phyloP scores from a whole-genome alignment of 805 yeast species.

The Kuraishia ogatae region DNA sequence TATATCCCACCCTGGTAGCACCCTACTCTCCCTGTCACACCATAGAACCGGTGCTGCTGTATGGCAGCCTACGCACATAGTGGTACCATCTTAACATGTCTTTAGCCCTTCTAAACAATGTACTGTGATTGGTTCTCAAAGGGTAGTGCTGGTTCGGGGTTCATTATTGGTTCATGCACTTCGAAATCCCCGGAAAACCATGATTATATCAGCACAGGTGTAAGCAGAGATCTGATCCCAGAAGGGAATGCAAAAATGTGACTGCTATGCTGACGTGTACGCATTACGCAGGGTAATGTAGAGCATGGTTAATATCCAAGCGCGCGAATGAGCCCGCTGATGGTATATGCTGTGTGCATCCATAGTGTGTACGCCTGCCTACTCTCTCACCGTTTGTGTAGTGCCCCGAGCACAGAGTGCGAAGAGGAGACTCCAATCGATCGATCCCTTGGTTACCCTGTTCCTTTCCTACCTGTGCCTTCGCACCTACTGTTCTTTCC shows the following conservation, averaged over 20 bases:
- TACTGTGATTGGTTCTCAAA: neutral
- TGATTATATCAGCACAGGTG: neutral
- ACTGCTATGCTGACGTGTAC: neutral
- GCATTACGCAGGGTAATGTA: neutral
- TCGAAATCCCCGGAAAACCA: neutral
- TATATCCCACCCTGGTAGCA: neutral
- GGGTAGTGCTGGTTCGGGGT: neutral
- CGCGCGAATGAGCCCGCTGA: too few relatives aligned
- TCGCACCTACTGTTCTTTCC: neutral
- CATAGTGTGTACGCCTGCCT: too few relatives aligned
- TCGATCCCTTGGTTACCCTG: neutral
- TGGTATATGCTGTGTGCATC: too few relatives aligned
- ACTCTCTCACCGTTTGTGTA: too few relatives aligned
- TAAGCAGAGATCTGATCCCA: neutral
- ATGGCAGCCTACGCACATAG: neutral
- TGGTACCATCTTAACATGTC: neutral
- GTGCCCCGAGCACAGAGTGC: too few relatives aligned
- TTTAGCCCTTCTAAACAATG: neutral
- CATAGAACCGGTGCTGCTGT: neutral
- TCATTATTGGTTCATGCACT: neutral
- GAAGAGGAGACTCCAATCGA: neutral
- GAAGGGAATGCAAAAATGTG: neutral
- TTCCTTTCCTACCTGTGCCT: neutral
- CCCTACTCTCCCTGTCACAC: neutral
- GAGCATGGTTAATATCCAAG: neutral